A percentile compares a stretch with the other conserved stretches of the same genome.
phyloP scores from a whole-genome alignment of 2,329 filamentous ascomycete genomes.

The Trichoderma sp. region DNA sequence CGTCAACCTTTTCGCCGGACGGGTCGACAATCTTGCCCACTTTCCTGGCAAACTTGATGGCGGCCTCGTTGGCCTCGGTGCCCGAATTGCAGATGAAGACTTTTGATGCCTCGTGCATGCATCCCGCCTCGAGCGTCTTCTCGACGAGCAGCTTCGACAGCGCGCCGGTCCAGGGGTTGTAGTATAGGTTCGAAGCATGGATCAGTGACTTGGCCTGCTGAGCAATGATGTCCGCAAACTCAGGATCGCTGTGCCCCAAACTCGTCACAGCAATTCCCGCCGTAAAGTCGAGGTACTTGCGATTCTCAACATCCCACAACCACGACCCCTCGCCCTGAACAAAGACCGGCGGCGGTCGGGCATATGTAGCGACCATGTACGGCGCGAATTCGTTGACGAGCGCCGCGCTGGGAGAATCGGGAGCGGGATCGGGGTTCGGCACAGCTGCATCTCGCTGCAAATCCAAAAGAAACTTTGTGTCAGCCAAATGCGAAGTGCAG shows the following conservation, averaged over 20 bases:
- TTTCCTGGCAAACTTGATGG: slow-evolving; percentile 95
- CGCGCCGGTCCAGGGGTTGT: slow-evolving; percentile 92
- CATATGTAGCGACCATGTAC: slow-evolving; percentile 96
- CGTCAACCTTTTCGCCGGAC: slow-evolving; percentile 71
- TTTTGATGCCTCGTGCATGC: slow-evolving; percentile 75
- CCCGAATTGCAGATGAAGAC: slow-evolving; percentile 97
- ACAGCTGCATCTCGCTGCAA: slow-evolving; percentile 37
- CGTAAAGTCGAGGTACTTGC: slow-evolving; percentile 91
- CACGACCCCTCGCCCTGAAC: slow-evolving; percentile 84
- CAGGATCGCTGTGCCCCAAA: slow-evolving; percentile 85
- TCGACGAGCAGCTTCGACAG: slow-evolving; percentile 84
- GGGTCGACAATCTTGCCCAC: slow-evolving; percentile 75
- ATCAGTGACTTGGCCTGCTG: slow-evolving; percentile 80
- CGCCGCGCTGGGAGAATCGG: slow-evolving; percentile 72
- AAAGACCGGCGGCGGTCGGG: slow-evolving; percentile 87
- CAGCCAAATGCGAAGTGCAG: neutral
- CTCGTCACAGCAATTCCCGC: slow-evolving; percentile 95
- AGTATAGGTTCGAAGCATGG: slow-evolving; percentile 94
- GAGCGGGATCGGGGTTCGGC: slow-evolving; percentile 70
- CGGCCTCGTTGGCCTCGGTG: slow-evolving; percentile 95
- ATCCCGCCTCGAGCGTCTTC: slow-evolving; percentile 75
- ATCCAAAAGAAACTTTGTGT: neutral
- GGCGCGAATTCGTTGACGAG: slow-evolving; percentile 75
- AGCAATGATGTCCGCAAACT: slow-evolving; percentile 71
- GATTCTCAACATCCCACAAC: slow-evolving; percentile 86